Evolutionary conservation across 108 stramenopile species (phyloP).

Genomic region (Skeletonema potamos): DNA sequence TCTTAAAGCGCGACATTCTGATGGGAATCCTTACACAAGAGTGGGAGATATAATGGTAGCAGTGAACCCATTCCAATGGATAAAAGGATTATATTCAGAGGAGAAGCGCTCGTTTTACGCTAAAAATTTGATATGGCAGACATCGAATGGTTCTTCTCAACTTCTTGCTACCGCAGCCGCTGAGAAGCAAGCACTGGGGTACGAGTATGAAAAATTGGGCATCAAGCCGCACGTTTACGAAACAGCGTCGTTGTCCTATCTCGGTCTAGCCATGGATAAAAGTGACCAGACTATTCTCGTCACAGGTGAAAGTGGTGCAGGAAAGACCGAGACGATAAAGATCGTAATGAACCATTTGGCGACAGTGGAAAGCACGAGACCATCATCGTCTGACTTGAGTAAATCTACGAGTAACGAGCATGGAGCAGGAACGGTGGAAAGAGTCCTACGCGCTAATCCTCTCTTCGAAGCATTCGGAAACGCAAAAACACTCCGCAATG

Average conservation of each 20-base stretch:
- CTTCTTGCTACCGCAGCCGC: conserved; percentile 41
- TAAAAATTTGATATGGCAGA: conserved; percentile 72
- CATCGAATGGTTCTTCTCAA: background rate
- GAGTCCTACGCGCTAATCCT: conserved; percentile 91
- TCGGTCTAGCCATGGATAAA: conserved; percentile 52
- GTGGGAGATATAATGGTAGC: conserved; percentile 92
- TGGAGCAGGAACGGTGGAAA: conserved; percentile 61
- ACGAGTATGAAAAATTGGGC: conserved; percentile 46
- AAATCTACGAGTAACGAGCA: conserved; percentile 9
- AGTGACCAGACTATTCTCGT: conserved; percentile 80
- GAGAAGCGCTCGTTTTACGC: conserved; percentile 60
- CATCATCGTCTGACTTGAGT: conserved; percentile 30
- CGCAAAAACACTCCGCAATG: conserved; percentile 88
- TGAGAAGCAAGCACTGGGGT: conserved; percentile 56
- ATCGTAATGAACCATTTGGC: conserved; percentile 86
- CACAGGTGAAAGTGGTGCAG: conserved; percentile 88
- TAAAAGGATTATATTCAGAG: conserved; percentile 67
- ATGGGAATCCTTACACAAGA: conserved; percentile 81
- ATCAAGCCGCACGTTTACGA: conserved; percentile 83
- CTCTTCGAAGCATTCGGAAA: conserved; percentile 93
- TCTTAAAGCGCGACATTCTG: conserved; percentile 71
- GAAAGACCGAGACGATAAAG: conserved; percentile 92
- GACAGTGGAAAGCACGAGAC: conserved; percentile 62
- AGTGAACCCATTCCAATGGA: conserved; percentile 92
- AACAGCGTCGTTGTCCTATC: conserved; percentile 71